phyloP scores from a whole-genome alignment of 2,329 filamentous ascomycete species.

The Trichoderma brevicompactum region DNA sequence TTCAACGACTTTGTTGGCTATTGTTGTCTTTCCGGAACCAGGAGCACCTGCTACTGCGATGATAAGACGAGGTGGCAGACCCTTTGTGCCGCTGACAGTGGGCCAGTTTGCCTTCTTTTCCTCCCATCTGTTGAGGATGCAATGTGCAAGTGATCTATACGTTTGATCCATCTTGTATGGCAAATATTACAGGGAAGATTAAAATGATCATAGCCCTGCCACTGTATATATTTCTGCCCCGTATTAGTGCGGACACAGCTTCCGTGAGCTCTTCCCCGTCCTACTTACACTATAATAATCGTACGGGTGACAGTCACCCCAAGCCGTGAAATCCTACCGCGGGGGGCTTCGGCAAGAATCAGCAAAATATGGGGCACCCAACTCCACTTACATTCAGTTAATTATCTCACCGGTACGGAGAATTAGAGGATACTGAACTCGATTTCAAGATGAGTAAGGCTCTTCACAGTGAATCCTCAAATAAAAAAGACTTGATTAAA shows the following conservation, averaged over 20 bases:
- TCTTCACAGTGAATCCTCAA: no score
- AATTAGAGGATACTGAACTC: no score
- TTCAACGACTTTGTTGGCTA: conserved; percentile 31
- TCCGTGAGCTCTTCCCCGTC: neutral
- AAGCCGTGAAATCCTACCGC: neutral
- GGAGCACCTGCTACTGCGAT: conserved; percentile 34
- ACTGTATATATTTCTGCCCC: neutral
- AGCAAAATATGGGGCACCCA: no score
- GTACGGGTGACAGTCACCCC: neutral
- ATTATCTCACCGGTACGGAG: no score
- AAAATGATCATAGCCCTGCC: neutral
- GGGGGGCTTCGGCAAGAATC: no score
- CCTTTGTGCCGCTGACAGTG: conserved; percentile 19
- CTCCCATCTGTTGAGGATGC: conserved; percentile 33
- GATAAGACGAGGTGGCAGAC: conserved; percentile 27
- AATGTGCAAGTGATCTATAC: conserved; percentile 35
- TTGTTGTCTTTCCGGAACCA: conserved; percentile 34
- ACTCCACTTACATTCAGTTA: no score
- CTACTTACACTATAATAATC: no score
- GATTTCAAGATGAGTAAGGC: no score
- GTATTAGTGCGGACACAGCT: neutral
- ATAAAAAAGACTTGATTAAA: no score
- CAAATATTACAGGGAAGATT: neutral
- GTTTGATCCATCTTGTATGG: conserved; percentile 35
- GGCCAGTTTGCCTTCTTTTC: conserved; percentile 24